Percentiles rank a stretch among this genome's conserved stretches.
Evolutionary conservation across 306 rosid species (phyloP).

Genomic region (Leucaena leucocephala): DNA sequence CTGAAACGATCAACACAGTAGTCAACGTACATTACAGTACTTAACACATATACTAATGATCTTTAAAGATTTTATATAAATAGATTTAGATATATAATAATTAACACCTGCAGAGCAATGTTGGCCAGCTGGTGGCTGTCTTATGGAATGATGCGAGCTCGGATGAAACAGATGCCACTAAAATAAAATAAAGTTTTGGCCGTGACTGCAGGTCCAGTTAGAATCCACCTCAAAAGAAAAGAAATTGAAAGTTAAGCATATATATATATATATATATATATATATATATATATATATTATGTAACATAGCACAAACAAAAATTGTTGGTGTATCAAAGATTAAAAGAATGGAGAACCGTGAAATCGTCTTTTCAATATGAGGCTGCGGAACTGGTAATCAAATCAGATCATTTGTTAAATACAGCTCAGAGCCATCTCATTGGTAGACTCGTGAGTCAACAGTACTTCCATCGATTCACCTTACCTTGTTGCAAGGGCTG

Average conservation of each 20-base stretch:
- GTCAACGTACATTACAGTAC: background rate
- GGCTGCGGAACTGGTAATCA: background rate
- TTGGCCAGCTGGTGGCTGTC: background rate
- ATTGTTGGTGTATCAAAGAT: background rate
- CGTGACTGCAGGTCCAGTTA: constrained; percentile 23
- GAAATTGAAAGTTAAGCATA: background rate
- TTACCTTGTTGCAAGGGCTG: constrained; percentile 23
- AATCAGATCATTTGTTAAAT: background rate
- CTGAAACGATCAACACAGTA: too few species aligned
- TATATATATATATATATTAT: too few species aligned
- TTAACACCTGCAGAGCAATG: background rate
- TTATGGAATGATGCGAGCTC: background rate
- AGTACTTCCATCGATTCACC: background rate
- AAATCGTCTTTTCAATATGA: background rate
- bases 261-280: too few species aligned
- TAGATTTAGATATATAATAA: background rate
- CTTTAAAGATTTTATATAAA: too few species aligned
- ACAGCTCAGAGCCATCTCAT: constrained; percentile 2
- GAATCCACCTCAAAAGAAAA: constrained; percentile 11
- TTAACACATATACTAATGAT: too few species aligned
- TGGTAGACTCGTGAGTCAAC: background rate
- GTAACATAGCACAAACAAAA: background rate
- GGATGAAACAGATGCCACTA: background rate
- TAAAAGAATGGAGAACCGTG: background rate
- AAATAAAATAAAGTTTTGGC: background rate